phyloP scores from a whole-genome alignment of 176 grass and related monocot species.

The Avena sativa region DNA sequence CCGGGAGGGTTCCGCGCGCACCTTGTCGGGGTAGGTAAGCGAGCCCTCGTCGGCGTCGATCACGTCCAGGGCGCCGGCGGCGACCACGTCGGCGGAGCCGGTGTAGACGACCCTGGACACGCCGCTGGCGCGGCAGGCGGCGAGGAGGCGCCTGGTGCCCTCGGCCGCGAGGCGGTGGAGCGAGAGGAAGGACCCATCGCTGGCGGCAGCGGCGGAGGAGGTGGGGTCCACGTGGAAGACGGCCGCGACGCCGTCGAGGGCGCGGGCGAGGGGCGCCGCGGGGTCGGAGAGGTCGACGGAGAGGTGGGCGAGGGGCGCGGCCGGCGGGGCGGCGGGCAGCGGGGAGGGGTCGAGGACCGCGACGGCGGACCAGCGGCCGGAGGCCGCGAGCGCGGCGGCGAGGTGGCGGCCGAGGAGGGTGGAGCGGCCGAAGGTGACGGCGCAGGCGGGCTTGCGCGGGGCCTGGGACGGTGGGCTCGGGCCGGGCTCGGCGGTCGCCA shows the following conservation, averaged over 20 bases:
- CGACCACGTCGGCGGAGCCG: slow-evolving; percentile 67
- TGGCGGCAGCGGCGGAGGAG: slow-evolving; percentile 5
- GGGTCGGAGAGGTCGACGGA: slow-evolving; percentile 51
- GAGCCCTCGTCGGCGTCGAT: slow-evolving; percentile 58
- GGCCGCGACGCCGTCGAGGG: slow-evolving; percentile 49
- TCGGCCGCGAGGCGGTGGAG: slow-evolving; percentile 63
- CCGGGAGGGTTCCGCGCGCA: slow-evolving; percentile 13
- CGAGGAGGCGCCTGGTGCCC: slow-evolving; percentile 61
- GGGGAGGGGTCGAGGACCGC: slow-evolving; percentile 54
- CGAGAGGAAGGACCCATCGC: slow-evolving; percentile 50
- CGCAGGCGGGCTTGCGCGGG: slow-evolving; percentile 44
- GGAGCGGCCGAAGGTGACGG: slow-evolving; percentile 71
- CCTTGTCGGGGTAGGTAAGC: slow-evolving; percentile 71
- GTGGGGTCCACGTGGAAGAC: slow-evolving; percentile 89
- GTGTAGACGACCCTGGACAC: slow-evolving; percentile 78
- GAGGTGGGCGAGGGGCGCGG: slow-evolving; percentile 38
- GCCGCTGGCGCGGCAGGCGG: slow-evolving; percentile 52
- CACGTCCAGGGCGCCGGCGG: slow-evolving; percentile 50
- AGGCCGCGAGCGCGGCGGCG: slow-evolving; percentile 60
- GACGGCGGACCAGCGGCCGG: slow-evolving; percentile 63
- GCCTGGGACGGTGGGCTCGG: neutral
- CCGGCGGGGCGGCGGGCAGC: neutral
- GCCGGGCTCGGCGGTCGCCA: slow-evolving; percentile 66
- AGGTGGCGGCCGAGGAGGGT: slow-evolving; percentile 72
- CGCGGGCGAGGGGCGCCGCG: slow-evolving; percentile 5